Evolutionary conservation across 345 rosid genomes (phyloP), one percentile per base, ranked within the genome.

Genomic region (Eucalyptus viminalis): DNA sequence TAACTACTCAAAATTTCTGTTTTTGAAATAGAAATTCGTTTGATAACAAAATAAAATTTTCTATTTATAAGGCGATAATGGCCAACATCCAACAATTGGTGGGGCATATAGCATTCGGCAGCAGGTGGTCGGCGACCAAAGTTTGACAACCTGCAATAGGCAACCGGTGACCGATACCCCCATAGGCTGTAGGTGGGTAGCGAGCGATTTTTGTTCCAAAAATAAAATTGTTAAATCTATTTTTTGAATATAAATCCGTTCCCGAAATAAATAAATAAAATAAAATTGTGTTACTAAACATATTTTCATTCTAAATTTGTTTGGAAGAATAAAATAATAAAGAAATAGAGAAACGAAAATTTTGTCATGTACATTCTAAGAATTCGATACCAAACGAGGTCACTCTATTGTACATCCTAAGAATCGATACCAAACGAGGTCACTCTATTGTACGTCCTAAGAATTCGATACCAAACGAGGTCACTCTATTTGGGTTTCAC

Each of bases 341-440:
- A 19, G 0, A 53, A 53, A 19, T 19, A 8, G 0, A 53, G 0
- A 53, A 19, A 53, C 1, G 2, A 0, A 53, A 8, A 53, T 53
- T 53, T 53, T 53, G 4, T 53, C 0, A 4, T 3, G 0, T 2
- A 8, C 1, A 0, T 1, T 4, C 0, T 19, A 53, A 19, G 53
- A 50, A 67, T 65, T 8, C 10, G 1, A 34, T 16, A 14, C 11
- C 29, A 11, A 58, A 24, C 2, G 3, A 9, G 7, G 2, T 69
- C 44, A 69, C 9, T 76, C 9, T 21, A 76, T 43, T 43, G 43
- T 43, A 8, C 1, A 0, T 2, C 11, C 0, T 19, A 53, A 8
- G 53, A 50, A 67, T 65, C 16, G 3, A 34, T 16, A 14, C 11
- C 29, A 11, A 58, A 24, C 2, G 3, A 9, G 7, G 2, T 69